Base-by-base conservation (phyloP, 2,329 filamentous ascomycete genomes). In the Fusarium redolens region DNA sequence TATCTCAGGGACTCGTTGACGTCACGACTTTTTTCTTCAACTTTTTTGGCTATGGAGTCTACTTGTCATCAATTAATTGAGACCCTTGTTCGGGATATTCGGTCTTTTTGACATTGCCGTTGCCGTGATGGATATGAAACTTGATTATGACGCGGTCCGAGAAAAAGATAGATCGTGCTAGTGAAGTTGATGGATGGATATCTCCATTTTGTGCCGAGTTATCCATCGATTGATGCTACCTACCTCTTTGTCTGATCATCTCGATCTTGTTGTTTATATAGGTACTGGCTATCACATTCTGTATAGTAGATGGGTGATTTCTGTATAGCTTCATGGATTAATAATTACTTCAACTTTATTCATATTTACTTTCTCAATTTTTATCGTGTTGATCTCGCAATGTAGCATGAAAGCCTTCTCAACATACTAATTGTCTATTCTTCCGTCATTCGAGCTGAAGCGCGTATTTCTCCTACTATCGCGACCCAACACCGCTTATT, bases 1-100 rank as follows among this genome's bases (percentile, higher is more conserved):
- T 6, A 28, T n/a, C 14, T 50, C 41, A 58, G 44, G 50, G 35
- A 50, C 31, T 58, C 70, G 70, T 73, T 73, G 70, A 73, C 70
- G 70, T 73, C 70, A 73, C 63, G 59, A 72, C 69, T 72, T 60
- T 68, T 55, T 35, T 31, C 17, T 57, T 69, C 52, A 17, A 7
- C 54, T 28, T n/a, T n/a, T 57, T 57, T 11, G 22, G 54, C 22
- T n/a, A 57, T 57, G 30, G 33, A 68, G 64, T 71, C 57, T 50
- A 57, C 61, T 68, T 63, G 66, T 73, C 70, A 60, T 72, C 35
- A 64, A 64, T 41, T 40, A 20, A n/a, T 13, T 22, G 20, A 35
- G 50, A 38, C 37, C 58, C 35, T 52, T 30, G 12, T 14, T 33
- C 30, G 41, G 48, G 50, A 14, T 41, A 57, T 17, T 65, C 58